phyloP scores from a whole-genome alignment of 345 rosid genomes.

The Chamaenerion angustifolium region DNA sequence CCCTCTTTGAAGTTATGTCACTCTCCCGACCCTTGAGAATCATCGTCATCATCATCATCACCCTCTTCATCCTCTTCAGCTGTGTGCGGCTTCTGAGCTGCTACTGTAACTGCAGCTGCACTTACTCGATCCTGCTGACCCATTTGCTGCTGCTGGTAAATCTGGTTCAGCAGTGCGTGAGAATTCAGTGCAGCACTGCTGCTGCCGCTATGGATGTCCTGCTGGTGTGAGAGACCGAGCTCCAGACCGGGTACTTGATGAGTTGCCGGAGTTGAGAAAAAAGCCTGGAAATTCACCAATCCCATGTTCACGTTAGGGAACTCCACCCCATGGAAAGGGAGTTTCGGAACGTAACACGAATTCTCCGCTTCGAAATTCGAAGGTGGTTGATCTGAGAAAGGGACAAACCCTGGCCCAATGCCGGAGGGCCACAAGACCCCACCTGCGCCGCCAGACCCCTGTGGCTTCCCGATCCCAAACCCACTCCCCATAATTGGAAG shows the following conservation, averaged over 20 bases:
- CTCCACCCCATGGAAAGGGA: conserved; percentile 3
- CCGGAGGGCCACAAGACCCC: conserved; percentile 7
- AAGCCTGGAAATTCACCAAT: conserved; percentile 6
- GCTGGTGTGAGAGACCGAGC: conserved; percentile 3
- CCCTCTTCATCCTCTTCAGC: conserved; percentile 13
- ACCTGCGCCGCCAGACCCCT: not conserved
- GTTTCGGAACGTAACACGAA: too few relatives aligned
- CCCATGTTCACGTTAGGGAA: conserved; percentile 6
- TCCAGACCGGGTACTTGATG: conserved; percentile 6
- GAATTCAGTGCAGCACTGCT: not conserved
- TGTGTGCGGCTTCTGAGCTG: conserved; percentile 26
- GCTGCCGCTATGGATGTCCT: not conserved
- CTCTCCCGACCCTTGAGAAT: conserved; percentile 41
- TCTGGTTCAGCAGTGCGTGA: conserved; percentile 1
- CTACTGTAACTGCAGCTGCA: conserved; percentile 8
- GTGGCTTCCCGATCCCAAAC: conserved; percentile 5
- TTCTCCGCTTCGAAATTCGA: conserved; percentile 1
- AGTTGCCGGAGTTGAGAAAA: conserved; percentile 1
- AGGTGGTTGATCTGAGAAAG: not conserved
- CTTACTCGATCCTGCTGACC: too few relatives aligned
- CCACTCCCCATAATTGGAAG: conserved; percentile 7
- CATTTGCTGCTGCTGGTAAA: conserved; percentile 1
- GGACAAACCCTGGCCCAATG: conserved; percentile 3
- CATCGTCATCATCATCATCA: conserved; percentile 10
- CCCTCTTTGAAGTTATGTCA: not conserved